Evolutionary conservation across 2,329 filamentous ascomycete species (phyloP).

Genomic region (Dactylonectria estremocensis): DNA sequence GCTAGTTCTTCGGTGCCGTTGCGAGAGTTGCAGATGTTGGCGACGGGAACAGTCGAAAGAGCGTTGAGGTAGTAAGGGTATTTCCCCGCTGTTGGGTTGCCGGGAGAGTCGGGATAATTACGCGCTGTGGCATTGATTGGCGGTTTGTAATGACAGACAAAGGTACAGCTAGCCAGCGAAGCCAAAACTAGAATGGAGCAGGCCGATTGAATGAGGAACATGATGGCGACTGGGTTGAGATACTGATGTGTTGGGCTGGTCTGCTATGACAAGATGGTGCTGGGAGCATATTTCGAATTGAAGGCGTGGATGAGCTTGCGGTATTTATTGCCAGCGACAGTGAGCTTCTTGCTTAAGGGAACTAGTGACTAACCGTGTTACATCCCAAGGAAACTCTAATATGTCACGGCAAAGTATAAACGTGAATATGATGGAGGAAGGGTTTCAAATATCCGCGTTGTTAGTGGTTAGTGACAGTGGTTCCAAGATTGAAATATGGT

Average conservation of each 20-base stretch:
- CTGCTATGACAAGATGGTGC: neutral
- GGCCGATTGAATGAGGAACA: neutral
- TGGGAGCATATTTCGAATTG: neutral
- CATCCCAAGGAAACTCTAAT: neutral
- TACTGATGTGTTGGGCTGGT: neutral
- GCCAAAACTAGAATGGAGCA: neutral
- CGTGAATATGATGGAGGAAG: neutral
- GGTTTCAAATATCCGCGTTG: neutral
- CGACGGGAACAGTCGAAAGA: constrained; percentile 26
- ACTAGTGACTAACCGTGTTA: neutral
- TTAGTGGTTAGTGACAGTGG: neutral
- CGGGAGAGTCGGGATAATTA: constrained; percentile 2
- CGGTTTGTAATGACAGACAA: constrained; percentile 1
- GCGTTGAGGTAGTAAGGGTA: constrained; percentile 14
- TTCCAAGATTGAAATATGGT: neutral
- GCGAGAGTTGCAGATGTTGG: constrained; percentile 18
- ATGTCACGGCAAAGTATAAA: neutral
- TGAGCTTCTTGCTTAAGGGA: neutral
- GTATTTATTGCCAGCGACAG: neutral
- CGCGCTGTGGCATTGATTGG: constrained; percentile 5
- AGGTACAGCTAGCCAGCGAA: constrained; percentile 14
- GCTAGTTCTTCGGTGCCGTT: constrained; percentile 9
- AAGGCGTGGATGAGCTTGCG: neutral
- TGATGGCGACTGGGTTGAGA: neutral
- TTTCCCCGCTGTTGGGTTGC: neutral